Evolutionary conservation across 2,329 filamentous ascomycete species (phyloP), one percentile per base, ranked within the genome.

Genomic region (Cladosporium sp.): DNA sequence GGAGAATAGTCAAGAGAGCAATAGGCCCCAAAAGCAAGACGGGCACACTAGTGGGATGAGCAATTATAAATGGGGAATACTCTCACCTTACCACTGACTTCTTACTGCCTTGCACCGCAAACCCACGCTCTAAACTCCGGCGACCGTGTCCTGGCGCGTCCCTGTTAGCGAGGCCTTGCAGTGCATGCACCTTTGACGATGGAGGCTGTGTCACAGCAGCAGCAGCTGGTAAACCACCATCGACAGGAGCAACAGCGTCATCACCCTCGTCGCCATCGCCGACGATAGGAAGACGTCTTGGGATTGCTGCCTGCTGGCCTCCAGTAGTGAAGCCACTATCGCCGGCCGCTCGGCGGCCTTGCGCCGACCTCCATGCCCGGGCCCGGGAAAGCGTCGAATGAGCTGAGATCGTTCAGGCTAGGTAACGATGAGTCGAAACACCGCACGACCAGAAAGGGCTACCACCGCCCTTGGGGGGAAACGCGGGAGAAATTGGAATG

Each of bases 141-240:
- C 35, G 22, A 47, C 43, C 43, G 43, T 15, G 43, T 39, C 19
- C 36, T 48, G 45, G 45, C 27, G 36, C 43, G 45, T 35, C 36
- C 27, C 45, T 27, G 12, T 40, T 19, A 25, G 45, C 39, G 36
- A 48, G 29, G 39, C 45, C 16, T 20, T 39, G 22, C 36, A 40
- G 36, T 36, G 45, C 29, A 40, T 48, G 36, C 45, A 48, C n/a
- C 45, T 48, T 39, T 32, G 36, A 40, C 25, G 36, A 32, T 8
- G 45, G 45, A 48, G 45, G 45, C 45, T 48, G 45, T 40, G 45
- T 48, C 12, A 35, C 35, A 20, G 43, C 35, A 25, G 22, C 33
- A 33, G 30, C 6, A 33, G 30, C 30, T 13, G 30, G 4, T 27
- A 4, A 9, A 27, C 22, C 4, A 5, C 22, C 22, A 9, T 35